These are phyloP conservation scores for Crataegus laevigata DNA, from an alignment of 306 rosid genomes.

Conservation along the genomic window DNA sequence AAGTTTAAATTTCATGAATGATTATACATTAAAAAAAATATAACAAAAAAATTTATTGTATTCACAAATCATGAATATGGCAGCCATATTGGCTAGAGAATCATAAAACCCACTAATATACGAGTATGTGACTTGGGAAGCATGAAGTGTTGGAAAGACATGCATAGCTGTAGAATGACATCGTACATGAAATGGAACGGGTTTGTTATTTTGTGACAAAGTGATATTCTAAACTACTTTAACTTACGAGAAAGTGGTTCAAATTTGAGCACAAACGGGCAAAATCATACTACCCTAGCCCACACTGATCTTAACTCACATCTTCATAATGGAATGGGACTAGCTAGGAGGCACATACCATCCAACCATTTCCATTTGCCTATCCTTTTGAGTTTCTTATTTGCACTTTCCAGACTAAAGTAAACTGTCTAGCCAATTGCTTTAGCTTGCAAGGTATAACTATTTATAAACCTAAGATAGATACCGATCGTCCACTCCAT, in stretches of 20 bases:
- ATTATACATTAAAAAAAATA: too few relatives aligned
- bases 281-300: too few relatives aligned
- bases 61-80: background rate
- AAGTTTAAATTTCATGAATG: background rate
- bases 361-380: background rate
- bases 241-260: background rate
- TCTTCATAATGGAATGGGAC: background rate
- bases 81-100: background rate
- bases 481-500: slow-evolving; percentile 5
- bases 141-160: background rate
- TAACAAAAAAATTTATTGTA: background rate
- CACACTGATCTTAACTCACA: too few relatives aligned
- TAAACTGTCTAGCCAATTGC: background rate
- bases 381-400: background rate
- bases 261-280: too few relatives aligned
- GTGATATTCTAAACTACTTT: background rate
- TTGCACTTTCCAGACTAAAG: background rate
- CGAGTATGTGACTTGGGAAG: background rate
- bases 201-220: too few relatives aligned
- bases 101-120: too few relatives aligned
- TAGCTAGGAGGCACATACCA: background rate
- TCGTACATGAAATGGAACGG: background rate
- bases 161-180: background rate
- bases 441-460: background rate
- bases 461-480: background rate